Evolutionary conservation across 129 eudicot species (phyloP), one percentile per base, ranked within the genome.

Genomic region (Smallanthus sonchifolius): DNA sequence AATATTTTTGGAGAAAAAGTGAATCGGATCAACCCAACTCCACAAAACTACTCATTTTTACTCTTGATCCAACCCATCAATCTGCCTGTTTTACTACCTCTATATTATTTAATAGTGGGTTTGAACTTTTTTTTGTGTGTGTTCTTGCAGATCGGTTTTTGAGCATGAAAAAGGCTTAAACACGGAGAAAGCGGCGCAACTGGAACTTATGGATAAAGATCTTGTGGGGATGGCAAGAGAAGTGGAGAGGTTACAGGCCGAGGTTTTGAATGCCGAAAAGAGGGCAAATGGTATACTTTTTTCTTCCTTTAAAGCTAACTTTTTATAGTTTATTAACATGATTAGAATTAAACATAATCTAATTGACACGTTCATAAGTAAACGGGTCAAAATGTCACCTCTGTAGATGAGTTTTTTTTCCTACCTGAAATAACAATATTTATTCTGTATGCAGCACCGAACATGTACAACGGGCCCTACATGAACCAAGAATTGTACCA

Each of bases 171-270:
- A 91, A 79, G 67, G 83, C 38, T 35, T 74, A 70, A 94, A 94
- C 83, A 73, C 69, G 10, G 94, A 82, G 28, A 87, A 88, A 81
- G 99, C 84, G 69, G 79, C 83, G 37, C 79, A 91, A 81, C 51
- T 94, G 94, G 84, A 84, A 80, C 42, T 75, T 4, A 69, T 84
- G 90, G 99, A 94, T 83, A 86, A 78, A 77, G 86, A 88, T 39
- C 86, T 94, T 61, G 67, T 87, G 35, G 79, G 71, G 34, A 78
- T 94, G 92, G 86, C 78, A 47, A 78, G 72, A 79, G 88, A 94
- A 77, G 82, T 85, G 34, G 99, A 94, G 45, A 80, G 68, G 37
- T 69, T 88, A 80, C 93, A 87, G 20, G 85, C 87, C n/a, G 85
- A 80, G 78, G 79, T 88, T 74, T 56, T 64, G 51, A 82, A 85